phyloP scores from a whole-genome alignment of 768 basidiomycete genomes.

The Coprinellus aureogranulatus region DNA sequence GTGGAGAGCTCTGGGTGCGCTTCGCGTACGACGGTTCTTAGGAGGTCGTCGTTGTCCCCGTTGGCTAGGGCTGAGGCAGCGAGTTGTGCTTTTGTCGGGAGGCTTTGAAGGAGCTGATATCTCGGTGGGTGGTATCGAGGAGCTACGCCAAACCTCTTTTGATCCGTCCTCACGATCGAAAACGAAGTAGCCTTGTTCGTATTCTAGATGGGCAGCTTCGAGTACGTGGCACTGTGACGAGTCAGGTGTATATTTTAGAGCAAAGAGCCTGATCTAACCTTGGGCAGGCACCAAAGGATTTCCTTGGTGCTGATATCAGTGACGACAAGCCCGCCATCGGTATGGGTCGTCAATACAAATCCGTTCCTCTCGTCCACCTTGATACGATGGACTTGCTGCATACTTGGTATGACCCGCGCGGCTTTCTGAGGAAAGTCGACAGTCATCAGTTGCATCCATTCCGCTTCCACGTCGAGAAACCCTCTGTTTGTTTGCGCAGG shows the following conservation, averaged over 20 bases:
- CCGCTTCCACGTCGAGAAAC: not conserved
- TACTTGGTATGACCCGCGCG: not conserved
- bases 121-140: not conserved
- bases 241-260: not conserved
- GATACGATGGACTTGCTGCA: constrained; percentile 58
- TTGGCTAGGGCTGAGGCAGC: not conserved
- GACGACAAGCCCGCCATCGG: constrained; percentile 56
- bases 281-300: constrained; percentile 64
- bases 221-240: constrained; percentile 55
- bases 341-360: constrained; percentile 57
- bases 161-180: constrained; percentile 57
- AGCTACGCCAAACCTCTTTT: constrained; percentile 65
- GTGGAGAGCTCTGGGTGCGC: too few relatives aligned
- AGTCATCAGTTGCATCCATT: too few relatives aligned
- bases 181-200: constrained; percentile 65
- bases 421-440: not conserved
- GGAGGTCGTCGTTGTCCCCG: not conserved
- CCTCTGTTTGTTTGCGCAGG: too few relatives aligned
- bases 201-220: constrained; percentile 68
- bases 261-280: constrained; percentile 32
- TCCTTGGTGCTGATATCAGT: constrained; percentile 47
- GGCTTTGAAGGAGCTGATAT: too few relatives aligned
- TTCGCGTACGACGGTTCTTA: not conserved
- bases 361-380: constrained; percentile 69
- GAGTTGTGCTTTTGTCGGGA: not conserved